Evolutionary conservation across 163 green algal species (phyloP), one percentile per base, ranked within the genome.

Genomic region (Trebouxia gelatinosa): DNA sequence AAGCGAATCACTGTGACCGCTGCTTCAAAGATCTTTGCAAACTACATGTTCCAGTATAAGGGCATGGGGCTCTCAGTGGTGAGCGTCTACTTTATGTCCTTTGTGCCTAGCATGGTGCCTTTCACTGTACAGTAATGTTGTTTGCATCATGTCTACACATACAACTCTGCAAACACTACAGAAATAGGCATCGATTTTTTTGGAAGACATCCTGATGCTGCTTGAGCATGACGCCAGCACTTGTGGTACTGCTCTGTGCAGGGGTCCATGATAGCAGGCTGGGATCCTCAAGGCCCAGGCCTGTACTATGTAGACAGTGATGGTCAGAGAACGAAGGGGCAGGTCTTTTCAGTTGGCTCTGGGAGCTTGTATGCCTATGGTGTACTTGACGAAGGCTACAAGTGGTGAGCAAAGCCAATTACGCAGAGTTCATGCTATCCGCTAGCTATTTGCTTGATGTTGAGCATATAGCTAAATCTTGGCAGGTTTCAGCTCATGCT

Each of bases 261-360:
- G 91, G 95, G 95, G 80, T 98, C 94, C 21, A 99, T 98, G 95
- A 89, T 99, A 37, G 95, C 94, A n/a, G 95, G 95, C 31, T 99
- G 87, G 85, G 95, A 99, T 83, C 54, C 77, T 38, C 83, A 80
- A 7, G 96, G 96, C 1, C 96, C 96, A 0, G 94, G 90, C 1
- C 86, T 99, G 66, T 99, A 98, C 87, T 99, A 99, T 82, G 95
- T 99, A 9, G 96, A 99, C 89, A 92, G 72, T 61, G 96, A 99
- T 65, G 96, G 94, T 1, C 94, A 98, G 85, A 88, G 96, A 74
- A 97, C 95, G 39, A 93, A 93, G 78, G 96, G 96, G n/a, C 86
- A 98, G 87, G 83, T 97, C 17, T 99, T 99, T 85, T 94, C 85
- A 40, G 95, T 99, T 7, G 96, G 96, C n/a, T 98, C 92, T 23